Evolutionary conservation across 768 basidiomycete genomes (phyloP).

Genomic region (Hydnomerulius pinastri): DNA sequence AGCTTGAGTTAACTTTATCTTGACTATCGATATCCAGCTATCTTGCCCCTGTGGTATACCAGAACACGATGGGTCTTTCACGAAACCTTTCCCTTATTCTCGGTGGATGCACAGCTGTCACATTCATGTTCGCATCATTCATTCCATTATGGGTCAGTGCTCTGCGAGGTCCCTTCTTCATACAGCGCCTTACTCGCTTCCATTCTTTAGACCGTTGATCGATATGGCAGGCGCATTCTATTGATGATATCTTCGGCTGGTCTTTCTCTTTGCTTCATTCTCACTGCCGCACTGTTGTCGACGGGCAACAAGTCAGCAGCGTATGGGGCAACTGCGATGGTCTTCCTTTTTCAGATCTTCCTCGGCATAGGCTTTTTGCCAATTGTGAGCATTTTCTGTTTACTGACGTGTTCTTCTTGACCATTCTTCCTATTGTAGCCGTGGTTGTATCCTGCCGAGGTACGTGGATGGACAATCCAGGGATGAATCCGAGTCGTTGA

Average conservation of each 20-base stretch:
- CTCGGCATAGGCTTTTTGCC: conserved; percentile 41
- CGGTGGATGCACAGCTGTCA: conserved; percentile 40
- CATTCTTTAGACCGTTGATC: conserved; percentile 40
- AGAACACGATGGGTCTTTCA: conserved; percentile 44
- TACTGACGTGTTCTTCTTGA: no score
- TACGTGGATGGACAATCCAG: no score
- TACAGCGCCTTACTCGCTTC: no score
- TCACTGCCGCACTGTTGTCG: conserved; percentile 37
- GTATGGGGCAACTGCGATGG: conserved; percentile 41
- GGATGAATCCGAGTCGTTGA: no score
- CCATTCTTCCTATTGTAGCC: no score
- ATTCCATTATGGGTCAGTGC: conserved; percentile 38
- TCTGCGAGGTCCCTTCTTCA: neutral
- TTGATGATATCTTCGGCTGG: conserved; percentile 41
- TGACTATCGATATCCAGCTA: no score
- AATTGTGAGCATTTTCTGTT: conserved; percentile 33
- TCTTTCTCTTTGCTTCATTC: conserved; percentile 39
- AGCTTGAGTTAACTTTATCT: no score
- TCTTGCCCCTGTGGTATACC: conserved; percentile 42
- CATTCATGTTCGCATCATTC: conserved; percentile 44
- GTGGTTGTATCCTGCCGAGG: no score
- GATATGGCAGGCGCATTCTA: conserved; percentile 39
- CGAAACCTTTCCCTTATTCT: conserved; percentile 42
- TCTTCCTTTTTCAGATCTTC: conserved; percentile 45
- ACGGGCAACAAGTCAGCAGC: conserved; percentile 36